Evolutionary conservation across 768 basidiomycete genomes (phyloP), one percentile per base, ranked within the genome.

Genomic region (Leccinellum rugosiceps): DNA sequence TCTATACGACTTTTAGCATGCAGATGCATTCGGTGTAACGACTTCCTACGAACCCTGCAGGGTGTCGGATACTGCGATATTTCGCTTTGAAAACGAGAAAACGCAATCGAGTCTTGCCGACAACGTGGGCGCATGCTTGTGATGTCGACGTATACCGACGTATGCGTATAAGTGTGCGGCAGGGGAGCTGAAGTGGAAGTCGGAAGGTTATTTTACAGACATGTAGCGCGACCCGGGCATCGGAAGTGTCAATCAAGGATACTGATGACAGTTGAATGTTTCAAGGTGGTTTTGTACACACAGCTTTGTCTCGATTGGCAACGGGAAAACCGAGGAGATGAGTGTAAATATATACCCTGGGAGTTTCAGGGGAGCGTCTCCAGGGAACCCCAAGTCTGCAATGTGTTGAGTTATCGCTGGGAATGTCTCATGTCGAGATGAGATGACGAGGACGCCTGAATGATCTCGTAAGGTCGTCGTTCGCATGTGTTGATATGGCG

Each of bases 1-100:
- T 60, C 61, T 90, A 72, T 90, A 90, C 67, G 89, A 88, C 65
- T 90, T 89, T 69, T 90, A 73, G 80, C 34, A 38, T 19, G 30
- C 19, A 43, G 41, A 43, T 43, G 19, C 5, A 56, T 23, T 30
- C 30, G 14, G 14, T 35, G 45, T 31, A 19, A 23, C 21, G 14
- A 15, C 25, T 34, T 56, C 13, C 25, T 30, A 30, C 28, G 19
- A n/a, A 30, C 28, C 15, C 23, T 53, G 26, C 19, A 14, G 19
- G 17, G n/a, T 25, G 9, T 19, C 14, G 51, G 48, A 49, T 13
- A 31, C 28, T 8, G 30, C 48, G 48, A n/a, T 21, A 28, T 47
- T 17, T 28, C 4, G 11, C 26, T 48, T 15, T 26, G 23, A n/a
- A n/a, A 19, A 30, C 21, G 28, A 30, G n/a, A 15, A 41, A 25